Conservation (phyloP, 73 alveolate genomes). For the Durusdinium trenchii region DNA sequence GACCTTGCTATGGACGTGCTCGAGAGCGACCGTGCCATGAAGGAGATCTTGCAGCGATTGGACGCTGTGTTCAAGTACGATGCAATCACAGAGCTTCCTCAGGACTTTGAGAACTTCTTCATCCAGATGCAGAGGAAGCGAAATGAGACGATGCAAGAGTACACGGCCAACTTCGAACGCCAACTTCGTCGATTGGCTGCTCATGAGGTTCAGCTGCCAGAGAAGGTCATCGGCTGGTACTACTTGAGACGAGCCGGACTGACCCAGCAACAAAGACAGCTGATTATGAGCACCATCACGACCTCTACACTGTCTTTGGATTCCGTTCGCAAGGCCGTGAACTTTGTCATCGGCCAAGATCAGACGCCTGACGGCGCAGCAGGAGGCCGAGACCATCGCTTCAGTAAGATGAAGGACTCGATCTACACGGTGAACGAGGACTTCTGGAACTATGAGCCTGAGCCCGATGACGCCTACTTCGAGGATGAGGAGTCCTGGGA, state of each 20-base stretch:
- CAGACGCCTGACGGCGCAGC: not conserved
- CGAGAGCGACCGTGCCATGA: too few relatives aligned
- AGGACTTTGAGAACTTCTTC: too few relatives aligned
- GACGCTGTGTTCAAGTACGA: too few relatives aligned
- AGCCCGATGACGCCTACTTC: not conserved
- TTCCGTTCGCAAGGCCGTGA: not conserved
- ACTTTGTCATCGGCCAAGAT: conserved; percentile 20
- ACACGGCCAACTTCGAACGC: too few relatives aligned
- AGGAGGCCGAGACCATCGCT: not conserved
- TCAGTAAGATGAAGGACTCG: not conserved
- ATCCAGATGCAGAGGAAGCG: too few relatives aligned
- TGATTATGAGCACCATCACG: not conserved
- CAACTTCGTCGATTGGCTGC: not conserved
- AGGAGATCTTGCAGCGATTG: too few relatives aligned
- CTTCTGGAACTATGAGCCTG: not conserved
- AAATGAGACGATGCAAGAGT: too few relatives aligned
- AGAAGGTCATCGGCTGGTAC: not conserved
- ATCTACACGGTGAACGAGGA: not conserved
- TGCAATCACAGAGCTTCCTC: too few relatives aligned
- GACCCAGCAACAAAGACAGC: not conserved
- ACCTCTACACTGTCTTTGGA: not conserved
- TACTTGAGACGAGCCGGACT: not conserved
- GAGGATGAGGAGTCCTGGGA: not conserved
- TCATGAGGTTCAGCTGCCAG: not conserved
- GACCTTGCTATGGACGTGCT: too few relatives aligned